Conservation (phyloP, 495 filamentous ascomycete genomes). For the Aspergillus nanangensis region DNA sequence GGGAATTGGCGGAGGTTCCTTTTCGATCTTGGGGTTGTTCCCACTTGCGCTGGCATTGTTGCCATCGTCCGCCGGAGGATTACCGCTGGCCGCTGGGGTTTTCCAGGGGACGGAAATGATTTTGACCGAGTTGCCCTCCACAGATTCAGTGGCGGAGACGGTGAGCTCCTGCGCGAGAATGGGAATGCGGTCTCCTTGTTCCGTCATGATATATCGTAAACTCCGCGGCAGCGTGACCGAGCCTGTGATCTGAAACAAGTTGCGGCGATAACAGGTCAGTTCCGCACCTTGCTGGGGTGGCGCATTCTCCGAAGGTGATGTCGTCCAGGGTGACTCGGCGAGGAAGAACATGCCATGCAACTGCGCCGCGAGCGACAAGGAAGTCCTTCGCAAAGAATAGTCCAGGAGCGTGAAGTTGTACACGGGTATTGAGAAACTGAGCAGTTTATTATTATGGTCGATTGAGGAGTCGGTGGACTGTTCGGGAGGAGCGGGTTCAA, state of each 20-base stretch:
- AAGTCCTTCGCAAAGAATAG: slow-evolving; percentile 56
- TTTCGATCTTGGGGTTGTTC: slow-evolving; percentile 57
- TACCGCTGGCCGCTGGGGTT: slow-evolving; percentile 63
- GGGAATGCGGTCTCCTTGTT: slow-evolving; percentile 70
- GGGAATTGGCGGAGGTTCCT: slow-evolving; percentile 62
- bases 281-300: slow-evolving; percentile 63
- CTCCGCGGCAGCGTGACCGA: slow-evolving; percentile 71
- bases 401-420: slow-evolving; percentile 68
- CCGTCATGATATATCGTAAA: slow-evolving; percentile 69
- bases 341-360: slow-evolving; percentile 95
- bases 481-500: slow-evolving; percentile 43
- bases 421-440: slow-evolving; percentile 70
- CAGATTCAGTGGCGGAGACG: slow-evolving; percentile 84
- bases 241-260: slow-evolving; percentile 85
- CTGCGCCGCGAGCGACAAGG: slow-evolving; percentile 70
- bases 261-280: slow-evolving; percentile 87
- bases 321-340: slow-evolving; percentile 73
- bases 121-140: slow-evolving; percentile 82
- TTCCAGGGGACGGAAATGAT: slow-evolving; percentile 95
- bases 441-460: slow-evolving; percentile 72
- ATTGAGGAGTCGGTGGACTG: slow-evolving; percentile 40
- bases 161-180: slow-evolving; percentile 71
- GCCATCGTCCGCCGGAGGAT: slow-evolving; percentile 43
- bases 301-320: slow-evolving; percentile 56
- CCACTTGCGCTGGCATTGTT: slow-evolving; percentile 42